A percentile compares a stretch with the other conserved stretches of the same genome.
Conservation (phyloP, 495 filamentous ascomycete genomes). For the Aspergillus conjunctus region DNA sequence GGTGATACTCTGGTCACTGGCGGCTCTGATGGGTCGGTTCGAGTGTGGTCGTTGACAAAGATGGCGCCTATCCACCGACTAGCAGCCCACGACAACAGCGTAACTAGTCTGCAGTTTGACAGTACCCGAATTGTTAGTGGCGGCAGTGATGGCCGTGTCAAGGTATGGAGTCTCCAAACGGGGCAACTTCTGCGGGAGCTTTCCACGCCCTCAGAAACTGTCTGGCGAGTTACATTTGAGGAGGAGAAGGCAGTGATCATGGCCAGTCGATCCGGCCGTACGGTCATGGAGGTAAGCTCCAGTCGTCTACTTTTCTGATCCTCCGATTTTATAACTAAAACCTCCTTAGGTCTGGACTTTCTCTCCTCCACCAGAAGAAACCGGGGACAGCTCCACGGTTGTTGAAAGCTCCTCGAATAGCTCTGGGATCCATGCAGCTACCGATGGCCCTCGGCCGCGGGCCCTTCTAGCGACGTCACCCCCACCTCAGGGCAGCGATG, state of each 20-base stretch:
- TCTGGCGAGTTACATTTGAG: constrained; percentile 97
- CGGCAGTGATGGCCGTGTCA: constrained; percentile 93
- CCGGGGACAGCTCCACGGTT: constrained; percentile 32
- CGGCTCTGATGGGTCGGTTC: constrained; percentile 91
- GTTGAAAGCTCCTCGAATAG: constrained; percentile 44
- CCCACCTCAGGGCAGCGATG: constrained; percentile 32
- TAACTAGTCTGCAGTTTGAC: constrained; percentile 96
- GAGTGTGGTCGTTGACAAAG: constrained; percentile 90
- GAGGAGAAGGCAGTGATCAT: constrained; percentile 97
- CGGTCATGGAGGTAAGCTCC: constrained; percentile 86
- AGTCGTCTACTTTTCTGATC: not conserved
- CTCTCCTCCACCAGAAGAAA: constrained; percentile 73
- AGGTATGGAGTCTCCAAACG: constrained; percentile 93
- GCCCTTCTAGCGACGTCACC: constrained; percentile 40
- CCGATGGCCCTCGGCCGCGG: constrained; percentile 29
- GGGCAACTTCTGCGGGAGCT: constrained; percentile 90
- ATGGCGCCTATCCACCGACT: constrained; percentile 90
- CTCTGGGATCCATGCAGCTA: constrained; percentile 32
- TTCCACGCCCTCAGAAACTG: constrained; percentile 84
- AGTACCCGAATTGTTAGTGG: constrained; percentile 91
- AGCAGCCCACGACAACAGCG: constrained; percentile 97
- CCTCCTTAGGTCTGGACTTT: constrained; percentile 80
- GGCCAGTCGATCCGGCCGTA: constrained; percentile 77
- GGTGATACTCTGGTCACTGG: constrained; percentile 93
- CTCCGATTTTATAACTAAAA: constrained; percentile 5